Percentiles rank a stretch among this genome's conserved stretches.
phyloP scores from a whole-genome alignment of 2,329 filamentous ascomycete species.

The Simplicillium aogashimaense region DNA sequence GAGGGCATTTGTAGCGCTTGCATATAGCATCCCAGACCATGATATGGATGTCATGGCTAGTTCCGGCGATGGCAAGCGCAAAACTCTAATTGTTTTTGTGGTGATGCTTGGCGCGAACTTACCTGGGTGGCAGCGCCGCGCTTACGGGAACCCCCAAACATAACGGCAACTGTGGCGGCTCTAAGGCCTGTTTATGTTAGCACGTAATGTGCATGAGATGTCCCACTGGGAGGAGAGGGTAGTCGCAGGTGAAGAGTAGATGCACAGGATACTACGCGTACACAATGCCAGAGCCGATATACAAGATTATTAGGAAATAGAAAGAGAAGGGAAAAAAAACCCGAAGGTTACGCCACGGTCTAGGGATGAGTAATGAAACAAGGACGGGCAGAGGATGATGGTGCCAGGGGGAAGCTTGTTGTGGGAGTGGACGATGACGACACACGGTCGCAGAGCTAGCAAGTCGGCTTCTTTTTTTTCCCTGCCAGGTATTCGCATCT shows the following conservation, averaged over 20 bases:
- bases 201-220: constrained; percentile 11
- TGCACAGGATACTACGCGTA: background rate
- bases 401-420: constrained; percentile 2
- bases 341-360: background rate
- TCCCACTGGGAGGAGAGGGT: constrained; percentile 2
- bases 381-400: constrained; percentile 3
- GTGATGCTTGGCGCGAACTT: constrained; percentile 20
- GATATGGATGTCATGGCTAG: no score
- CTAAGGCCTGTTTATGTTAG: constrained; percentile 11
- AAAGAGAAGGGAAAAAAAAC: no score
- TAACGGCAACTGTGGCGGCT: constrained; percentile 13
- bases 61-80: constrained; percentile 10
- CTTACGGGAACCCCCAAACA: constrained; percentile 43
- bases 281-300: no score
- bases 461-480: background rate
- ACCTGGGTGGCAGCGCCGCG: constrained; percentile 38
- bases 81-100: constrained; percentile 12
- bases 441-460: constrained; percentile 2
- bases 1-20: constrained; percentile 1
- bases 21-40: no score
- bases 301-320: no score
- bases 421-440: constrained; percentile 6
- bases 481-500: background rate
- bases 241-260: constrained; percentile 14
- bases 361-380: constrained; percentile 3